A percentile compares a stretch with the other conserved stretches of the same genome.
These are phyloP conservation scores for barley (Hordeum vulgare) DNA, from an alignment of 176 grass and related monocot genomes.

Conservation along the genomic window DNA sequence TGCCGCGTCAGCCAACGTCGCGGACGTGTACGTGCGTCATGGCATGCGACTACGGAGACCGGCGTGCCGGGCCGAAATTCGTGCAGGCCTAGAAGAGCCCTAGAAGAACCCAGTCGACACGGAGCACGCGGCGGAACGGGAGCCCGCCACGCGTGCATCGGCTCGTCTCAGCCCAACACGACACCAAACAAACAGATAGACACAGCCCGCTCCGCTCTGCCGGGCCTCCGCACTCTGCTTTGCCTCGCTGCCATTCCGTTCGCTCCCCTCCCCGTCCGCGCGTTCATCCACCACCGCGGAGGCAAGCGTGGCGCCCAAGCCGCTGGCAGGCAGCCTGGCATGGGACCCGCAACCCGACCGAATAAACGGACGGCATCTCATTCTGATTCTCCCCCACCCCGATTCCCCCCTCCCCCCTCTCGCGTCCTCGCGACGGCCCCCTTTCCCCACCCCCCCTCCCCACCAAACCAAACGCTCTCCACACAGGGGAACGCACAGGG, in stretches of 20 bases:
- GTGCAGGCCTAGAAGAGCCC: neutral
- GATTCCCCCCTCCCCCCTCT: neutral
- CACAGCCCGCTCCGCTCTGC: too few relatives aligned
- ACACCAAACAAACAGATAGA: too few relatives aligned
- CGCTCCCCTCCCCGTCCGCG: neutral
- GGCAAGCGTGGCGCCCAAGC: neutral
- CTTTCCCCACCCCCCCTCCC: neutral
- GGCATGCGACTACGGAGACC: neutral
- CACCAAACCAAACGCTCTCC: neutral
- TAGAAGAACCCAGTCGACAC: too few relatives aligned
- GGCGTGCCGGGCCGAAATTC: neutral
- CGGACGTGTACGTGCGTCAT: too few relatives aligned
- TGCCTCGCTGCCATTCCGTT: neutral
- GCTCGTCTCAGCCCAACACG: too few relatives aligned
- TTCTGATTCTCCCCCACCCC: neutral
- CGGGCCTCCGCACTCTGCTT: too few relatives aligned
- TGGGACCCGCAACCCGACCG: neutral
- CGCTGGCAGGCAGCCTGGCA: neutral
- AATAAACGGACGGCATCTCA: conserved; percentile 32
- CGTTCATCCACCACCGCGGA: neutral
- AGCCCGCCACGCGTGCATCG: too few relatives aligned
- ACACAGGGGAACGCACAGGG: neutral
- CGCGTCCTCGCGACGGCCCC: neutral
- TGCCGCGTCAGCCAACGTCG: too few relatives aligned
- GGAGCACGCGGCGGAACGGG: neutral